These are phyloP conservation scores for Filosporella fistucella DNA, from an alignment of 495 filamentous ascomycete species.

Conservation along the genomic window DNA sequence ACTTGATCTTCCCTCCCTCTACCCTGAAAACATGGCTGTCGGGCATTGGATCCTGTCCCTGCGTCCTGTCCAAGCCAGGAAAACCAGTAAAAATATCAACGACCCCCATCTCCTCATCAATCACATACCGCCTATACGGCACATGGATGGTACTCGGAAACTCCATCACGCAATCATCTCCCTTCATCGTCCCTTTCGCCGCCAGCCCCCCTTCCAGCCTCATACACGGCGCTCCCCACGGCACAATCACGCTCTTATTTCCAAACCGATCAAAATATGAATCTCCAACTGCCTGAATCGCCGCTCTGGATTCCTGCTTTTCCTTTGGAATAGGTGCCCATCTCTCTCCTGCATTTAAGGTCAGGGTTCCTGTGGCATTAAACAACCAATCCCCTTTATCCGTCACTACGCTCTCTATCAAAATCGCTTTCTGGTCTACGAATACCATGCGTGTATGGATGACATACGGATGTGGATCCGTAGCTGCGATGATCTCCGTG, in stretches of 20 bases:
- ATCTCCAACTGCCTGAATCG: slow-evolving; percentile 41
- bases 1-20: slow-evolving; percentile 31
- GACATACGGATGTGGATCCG: slow-evolving; percentile 20
- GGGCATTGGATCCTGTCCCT: slow-evolving; percentile 16
- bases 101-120: slow-evolving; percentile 39
- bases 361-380: slow-evolving; percentile 25
- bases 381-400: slow-evolving; percentile 25
- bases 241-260: slow-evolving; percentile 34
- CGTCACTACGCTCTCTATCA: slow-evolving; percentile 17
- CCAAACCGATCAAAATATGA: slow-evolving; percentile 41
- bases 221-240: slow-evolving; percentile 43
- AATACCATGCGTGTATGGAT: slow-evolving; percentile 19
- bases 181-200: slow-evolving; percentile 27
- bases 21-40: slow-evolving; percentile 35
- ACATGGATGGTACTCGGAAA: slow-evolving; percentile 29
- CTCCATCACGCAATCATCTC: slow-evolving; percentile 28
- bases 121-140: slow-evolving; percentile 33
- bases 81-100: slow-evolving; percentile 37
- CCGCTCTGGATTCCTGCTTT: slow-evolving; percentile 31
- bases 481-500: slow-evolving; percentile 32
- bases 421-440: slow-evolving; percentile 3
- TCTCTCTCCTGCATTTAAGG: slow-evolving; percentile 31
- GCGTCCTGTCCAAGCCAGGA: slow-evolving; percentile 30
- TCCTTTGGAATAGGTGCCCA: slow-evolving; percentile 37
- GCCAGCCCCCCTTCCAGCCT: slow-evolving; percentile 42